Base-by-base conservation (phyloP, 1,284 basidiomycete species). In the Malassezia nana region DNA sequence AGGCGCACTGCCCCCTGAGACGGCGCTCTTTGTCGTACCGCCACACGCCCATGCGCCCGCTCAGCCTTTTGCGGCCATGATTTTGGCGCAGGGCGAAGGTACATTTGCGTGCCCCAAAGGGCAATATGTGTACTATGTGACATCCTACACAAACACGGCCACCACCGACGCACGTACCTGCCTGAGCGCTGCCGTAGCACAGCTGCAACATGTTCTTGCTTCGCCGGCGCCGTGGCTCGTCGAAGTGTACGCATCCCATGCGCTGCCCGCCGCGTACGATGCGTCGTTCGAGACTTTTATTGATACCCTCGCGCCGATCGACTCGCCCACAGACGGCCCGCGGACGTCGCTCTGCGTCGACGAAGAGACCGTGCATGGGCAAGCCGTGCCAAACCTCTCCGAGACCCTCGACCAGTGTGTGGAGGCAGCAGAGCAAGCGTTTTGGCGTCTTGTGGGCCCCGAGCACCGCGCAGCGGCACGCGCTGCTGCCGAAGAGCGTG, bases 31-130 rank as follows among this genome's bases (percentile, higher is more conserved):
- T 8, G 79, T 94, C 4, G 89, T 94, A 61, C 89, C 90, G 0
- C 89, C 91, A 0, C 77, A 76, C 6, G 52, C 53, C 6, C 32
- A 63, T 18, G 13, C n/a, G 12, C 44, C 45, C 15, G 30, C 43
- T n/a, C 63, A 60, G 30, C 41, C 50, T 6, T 58, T 60, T 29
- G 79, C 84, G 1, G 87, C 84, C 2, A 83, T 83, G 6, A 65
- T 66, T 3, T 55, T 72, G 6, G 66, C 88, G 46, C 84, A 85
- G 35, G 92, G 91, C 6, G 83, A 87, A 67, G 85, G 84, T 8
- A 89, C 86, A 0, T 81, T 91, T 75, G 85, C 86, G 7, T 82
- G 87, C 51, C 92, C 92, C 0, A 77, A 80, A 49, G 87, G 84
- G 3, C 63, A 68, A 32, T 68, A 58, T 55, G 66, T 65, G 7